Conservation (phyloP, 768 basidiomycete genomes). For the Naganishia vishniacii region DNA sequence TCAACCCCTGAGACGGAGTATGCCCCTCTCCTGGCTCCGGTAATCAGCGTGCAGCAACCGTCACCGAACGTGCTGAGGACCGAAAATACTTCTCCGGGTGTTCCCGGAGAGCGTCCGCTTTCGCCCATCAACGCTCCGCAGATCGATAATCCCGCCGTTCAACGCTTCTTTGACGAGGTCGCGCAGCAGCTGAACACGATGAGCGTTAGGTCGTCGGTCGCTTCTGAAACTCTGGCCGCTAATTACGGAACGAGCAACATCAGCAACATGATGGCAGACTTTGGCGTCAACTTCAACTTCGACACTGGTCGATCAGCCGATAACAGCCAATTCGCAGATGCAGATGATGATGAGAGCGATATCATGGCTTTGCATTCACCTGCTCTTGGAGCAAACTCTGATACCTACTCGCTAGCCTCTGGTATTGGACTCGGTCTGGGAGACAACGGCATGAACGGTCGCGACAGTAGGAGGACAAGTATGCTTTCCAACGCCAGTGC, state of each 20-base stretch:
- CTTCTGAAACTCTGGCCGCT: slow-evolving; percentile 38
- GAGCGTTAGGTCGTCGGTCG: slow-evolving; percentile 56
- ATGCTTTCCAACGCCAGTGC: slow-evolving; percentile 12
- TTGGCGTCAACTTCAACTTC: slow-evolving; percentile 22
- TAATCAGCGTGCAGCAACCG: slow-evolving; percentile 13
- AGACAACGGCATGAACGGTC: slow-evolving; percentile 8
- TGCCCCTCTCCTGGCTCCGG: slow-evolving; percentile 3
- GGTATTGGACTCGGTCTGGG: slow-evolving; percentile 42
- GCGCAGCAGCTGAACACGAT: slow-evolving; percentile 71
- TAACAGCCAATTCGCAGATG: slow-evolving; percentile 49
- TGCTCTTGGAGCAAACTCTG: slow-evolving; percentile 16
- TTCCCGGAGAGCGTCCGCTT: slow-evolving; percentile 28
- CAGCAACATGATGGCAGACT: slow-evolving; percentile 7
- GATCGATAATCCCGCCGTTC: slow-evolving; percentile 68
- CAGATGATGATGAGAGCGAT: slow-evolving; percentile 49
- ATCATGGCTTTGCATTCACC: slow-evolving; percentile 38
- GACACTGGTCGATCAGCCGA: slow-evolving; percentile 29
- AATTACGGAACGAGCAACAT: slow-evolving; percentile 14
- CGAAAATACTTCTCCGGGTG: neutral
- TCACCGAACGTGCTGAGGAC: slow-evolving; percentile 9
- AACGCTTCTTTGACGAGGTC: slow-evolving; percentile 78
- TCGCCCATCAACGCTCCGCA: slow-evolving; percentile 61
- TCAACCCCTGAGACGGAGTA: slow-evolving; percentile 10
- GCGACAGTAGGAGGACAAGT: slow-evolving; percentile 19
- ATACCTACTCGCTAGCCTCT: slow-evolving; percentile 13